Percentiles rank a stretch among this genome's conserved stretches.
phyloP scores from a whole-genome alignment of 2,329 filamentous ascomycete species.

The Pseudocercospora crystallina region DNA sequence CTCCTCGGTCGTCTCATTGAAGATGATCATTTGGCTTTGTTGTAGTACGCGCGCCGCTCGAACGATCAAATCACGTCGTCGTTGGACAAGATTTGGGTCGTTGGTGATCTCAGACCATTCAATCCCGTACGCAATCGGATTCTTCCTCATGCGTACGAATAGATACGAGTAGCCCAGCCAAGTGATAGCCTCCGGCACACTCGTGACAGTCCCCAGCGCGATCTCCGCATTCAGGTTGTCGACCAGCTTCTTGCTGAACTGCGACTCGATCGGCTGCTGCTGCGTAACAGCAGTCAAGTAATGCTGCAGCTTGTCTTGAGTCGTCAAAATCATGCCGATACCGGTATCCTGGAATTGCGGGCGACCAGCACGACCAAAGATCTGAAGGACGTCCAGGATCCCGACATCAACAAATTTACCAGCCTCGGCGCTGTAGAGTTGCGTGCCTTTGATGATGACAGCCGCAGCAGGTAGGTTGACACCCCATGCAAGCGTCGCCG shows the following conservation, averaged over 20 bases:
- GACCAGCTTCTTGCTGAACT: constrained; percentile 87
- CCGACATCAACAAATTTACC: constrained; percentile 96
- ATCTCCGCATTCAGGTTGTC: constrained; percentile 98
- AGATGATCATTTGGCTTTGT: constrained; percentile 97
- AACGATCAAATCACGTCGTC: constrained; percentile 80
- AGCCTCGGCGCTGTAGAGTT: constrained; percentile 93
- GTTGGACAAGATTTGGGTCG: constrained; percentile 82
- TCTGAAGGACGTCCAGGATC: constrained; percentile 94
- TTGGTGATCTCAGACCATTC: constrained; percentile 89
- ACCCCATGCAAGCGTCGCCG: constrained; percentile 96
- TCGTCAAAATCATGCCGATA: constrained; percentile 97
- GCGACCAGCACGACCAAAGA: constrained; percentile 95
- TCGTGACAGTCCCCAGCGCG: constrained; percentile 89
- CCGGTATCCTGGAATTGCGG: constrained; percentile 97
- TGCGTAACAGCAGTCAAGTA: constrained; percentile 92
- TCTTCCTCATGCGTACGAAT: constrained; percentile 93
- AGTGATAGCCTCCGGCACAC: constrained; percentile 86
- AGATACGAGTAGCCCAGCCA: constrained; percentile 98
- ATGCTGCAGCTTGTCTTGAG: constrained; percentile 86
- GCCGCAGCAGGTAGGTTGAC: constrained; percentile 96
- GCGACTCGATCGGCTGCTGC: constrained; percentile 96
- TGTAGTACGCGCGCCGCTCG: constrained; percentile 85
- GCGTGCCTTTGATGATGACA: constrained; percentile 96
- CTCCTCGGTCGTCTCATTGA: constrained; percentile 91
- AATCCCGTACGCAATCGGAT: constrained; percentile 89